A percentile compares a stretch with the other conserved stretches of the same genome.
These are phyloP conservation scores for Starmerella powellii DNA, from an alignment of 805 yeast species.

Conservation along the genomic window DNA sequence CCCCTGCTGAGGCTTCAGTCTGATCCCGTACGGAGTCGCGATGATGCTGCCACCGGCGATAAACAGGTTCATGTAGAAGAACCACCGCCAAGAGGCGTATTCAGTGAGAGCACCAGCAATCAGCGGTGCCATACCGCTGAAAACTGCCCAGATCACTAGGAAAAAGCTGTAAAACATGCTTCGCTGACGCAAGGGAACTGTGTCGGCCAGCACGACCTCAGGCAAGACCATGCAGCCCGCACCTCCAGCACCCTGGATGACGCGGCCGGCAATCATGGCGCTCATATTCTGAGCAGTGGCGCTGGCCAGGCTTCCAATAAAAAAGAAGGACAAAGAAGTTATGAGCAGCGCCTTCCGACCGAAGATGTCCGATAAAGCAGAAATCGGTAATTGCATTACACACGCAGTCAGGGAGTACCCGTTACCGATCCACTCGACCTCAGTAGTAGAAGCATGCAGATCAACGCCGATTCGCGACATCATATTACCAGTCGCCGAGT, in stretches of 20 bases:
- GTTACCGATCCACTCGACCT: slow-evolving; percentile 27
- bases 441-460: slow-evolving; percentile 21
- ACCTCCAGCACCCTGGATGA: slow-evolving; percentile 59
- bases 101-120: slow-evolving; percentile 56
- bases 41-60: slow-evolving; percentile 43
- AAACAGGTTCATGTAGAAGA: slow-evolving; percentile 59
- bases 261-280: slow-evolving; percentile 58
- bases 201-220: slow-evolving; percentile 46
- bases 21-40: slow-evolving; percentile 33
- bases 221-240: slow-evolving; percentile 52
- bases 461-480: slow-evolving; percentile 17
- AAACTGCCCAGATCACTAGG: slow-evolving; percentile 27
- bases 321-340: slow-evolving; percentile 42
- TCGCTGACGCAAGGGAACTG: slow-evolving; percentile 34
- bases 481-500: slow-evolving; percentile 20
- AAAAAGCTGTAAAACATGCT: slow-evolving; percentile 25
- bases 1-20: slow-evolving; percentile 27
- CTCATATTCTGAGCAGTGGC: slow-evolving; percentile 46
- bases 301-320: slow-evolving; percentile 48
- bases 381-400: slow-evolving; percentile 20
- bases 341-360: slow-evolving; percentile 40
- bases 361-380: slow-evolving; percentile 23
- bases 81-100: slow-evolving; percentile 61
- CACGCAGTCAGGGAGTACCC: slow-evolving; percentile 24
- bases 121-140: slow-evolving; percentile 40